Evolutionary conservation across 78 protist species (phyloP).

Genomic region (Salpingoeca rosetta): DNA sequence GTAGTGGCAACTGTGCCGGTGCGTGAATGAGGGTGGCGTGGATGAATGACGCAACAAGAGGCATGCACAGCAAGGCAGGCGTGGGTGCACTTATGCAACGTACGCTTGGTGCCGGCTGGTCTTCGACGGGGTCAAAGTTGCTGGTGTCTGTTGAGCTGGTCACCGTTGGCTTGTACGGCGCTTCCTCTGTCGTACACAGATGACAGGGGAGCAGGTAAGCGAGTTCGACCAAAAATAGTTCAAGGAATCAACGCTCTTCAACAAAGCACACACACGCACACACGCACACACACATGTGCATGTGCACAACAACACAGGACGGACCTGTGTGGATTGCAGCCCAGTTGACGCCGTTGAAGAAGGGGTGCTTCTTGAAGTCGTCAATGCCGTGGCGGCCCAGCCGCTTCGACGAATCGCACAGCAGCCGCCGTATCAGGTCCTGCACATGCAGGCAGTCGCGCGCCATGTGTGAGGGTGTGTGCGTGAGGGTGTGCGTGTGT

Average conservation of each 20-base stretch:
- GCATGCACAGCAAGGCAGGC: neutral
- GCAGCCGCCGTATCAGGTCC: conserved; percentile 19
- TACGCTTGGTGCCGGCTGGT: neutral
- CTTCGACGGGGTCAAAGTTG: conserved; percentile 37
- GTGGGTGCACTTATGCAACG: neutral
- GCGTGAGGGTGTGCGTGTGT: no score
- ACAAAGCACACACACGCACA: neutral
- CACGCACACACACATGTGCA: neutral
- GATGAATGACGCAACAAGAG: neutral
- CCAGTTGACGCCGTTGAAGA: conserved; percentile 77
- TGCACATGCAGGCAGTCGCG: no score
- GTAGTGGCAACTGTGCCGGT: neutral
- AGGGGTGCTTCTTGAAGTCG: conserved; percentile 64
- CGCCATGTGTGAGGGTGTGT: no score
- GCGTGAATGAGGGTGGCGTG: neutral
- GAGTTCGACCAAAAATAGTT: neutral
- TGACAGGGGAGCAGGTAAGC: neutral
- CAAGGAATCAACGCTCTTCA: neutral
- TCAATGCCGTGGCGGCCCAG: conserved; percentile 46
- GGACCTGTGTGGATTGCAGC: conserved; percentile 10
- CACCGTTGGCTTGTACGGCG: neutral
- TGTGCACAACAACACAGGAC: neutral
- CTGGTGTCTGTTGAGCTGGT: conserved; percentile 1
- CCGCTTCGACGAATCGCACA: conserved; percentile 44
- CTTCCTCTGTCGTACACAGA: neutral